Base-by-base conservation (phyloP, 2,329 filamentous ascomycete genomes). In the Apiospora kogelbergensis region DNA sequence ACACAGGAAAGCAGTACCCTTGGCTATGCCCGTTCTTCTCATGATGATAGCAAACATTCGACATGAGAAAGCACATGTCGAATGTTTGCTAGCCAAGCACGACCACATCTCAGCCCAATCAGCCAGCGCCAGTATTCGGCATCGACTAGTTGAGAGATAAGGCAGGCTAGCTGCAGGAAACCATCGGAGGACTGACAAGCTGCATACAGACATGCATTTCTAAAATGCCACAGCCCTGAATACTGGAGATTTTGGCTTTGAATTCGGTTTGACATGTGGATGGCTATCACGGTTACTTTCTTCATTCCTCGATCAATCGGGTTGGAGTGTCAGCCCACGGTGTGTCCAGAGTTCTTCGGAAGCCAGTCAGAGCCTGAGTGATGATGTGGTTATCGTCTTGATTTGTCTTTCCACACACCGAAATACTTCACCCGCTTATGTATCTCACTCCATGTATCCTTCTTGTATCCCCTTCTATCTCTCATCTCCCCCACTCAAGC, bases 71-170 rank as follows among this genome's bases (percentile, higher is more conserved):
- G 30, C 30, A 60, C 26, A 60, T 60, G 30, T 60, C 26, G 53
- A 37, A 17, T n/a, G 53, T 60, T 60, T 60, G 30, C 53, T 60
- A 60, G 30, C 53, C 53, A 60, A 37, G 20, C 20, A n/a, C n/a
- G 53, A 6, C 20, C 17, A 17, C 37, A 11, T 37, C 53, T 22
- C 30, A 22, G 30, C 53, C 53, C 53, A 60, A 60, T 60, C 30
- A 37, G 20, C 30, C 26, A n/a, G 20, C 26, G 9, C 53, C 17
- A 60, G 33, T 13, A 60, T n/a, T 37, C n/a, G 30, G 30, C 30
- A 22, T n/a, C 9, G 53, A 10, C 53, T 37, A 67, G 64, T 63
- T 44, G 44, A 68, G 26, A 73, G 71, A 74, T 72, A 73, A 74
- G 65, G 69, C 66, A 72, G 68, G 71, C 69, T 67, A 70, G 66